Percentiles rank a stretch among this genome's conserved stretches.
Evolutionary conservation across 108 stramenopile genomes (phyloP).

Genomic region (Bacterosira constricta): DNA sequence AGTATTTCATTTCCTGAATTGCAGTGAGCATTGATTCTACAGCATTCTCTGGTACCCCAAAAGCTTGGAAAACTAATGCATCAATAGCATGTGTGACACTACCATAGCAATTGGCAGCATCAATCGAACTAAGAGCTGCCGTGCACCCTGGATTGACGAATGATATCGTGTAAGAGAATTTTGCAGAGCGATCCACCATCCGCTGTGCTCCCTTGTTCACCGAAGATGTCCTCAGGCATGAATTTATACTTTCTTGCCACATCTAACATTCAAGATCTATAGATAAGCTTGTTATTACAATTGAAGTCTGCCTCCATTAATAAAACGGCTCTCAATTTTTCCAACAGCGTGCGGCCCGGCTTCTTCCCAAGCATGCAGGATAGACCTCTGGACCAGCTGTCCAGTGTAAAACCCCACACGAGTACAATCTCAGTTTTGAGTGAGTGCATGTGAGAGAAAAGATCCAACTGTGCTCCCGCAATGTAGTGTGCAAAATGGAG

Average conservation of each 20-base stretch:
- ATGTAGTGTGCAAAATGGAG: too few species aligned
- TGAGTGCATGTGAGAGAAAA: background rate
- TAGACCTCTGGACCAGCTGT: background rate
- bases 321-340: background rate
- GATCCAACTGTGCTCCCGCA: background rate
- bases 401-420: background rate
- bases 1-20: too few species aligned
- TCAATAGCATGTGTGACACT: background rate
- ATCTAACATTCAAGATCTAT: background rate
- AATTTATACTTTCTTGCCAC: too few species aligned
- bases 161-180: background rate
- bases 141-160: background rate
- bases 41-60: background rate
- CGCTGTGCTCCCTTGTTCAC: background rate
- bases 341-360: background rate
- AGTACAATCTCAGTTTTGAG: background rate
- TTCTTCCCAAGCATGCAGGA: conserved; percentile 2
- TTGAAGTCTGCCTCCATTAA: too few species aligned
- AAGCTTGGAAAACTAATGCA: background rate
- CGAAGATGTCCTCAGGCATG: conserved; percentile 10
- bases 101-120: too few species aligned
- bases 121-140: too few species aligned
- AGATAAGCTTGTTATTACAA: background rate
- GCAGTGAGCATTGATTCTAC: too few species aligned
- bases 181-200: background rate